phyloP scores from a whole-genome alignment of 1,284 basidiomycete species.

The Microbotryomycetes sp. region DNA sequence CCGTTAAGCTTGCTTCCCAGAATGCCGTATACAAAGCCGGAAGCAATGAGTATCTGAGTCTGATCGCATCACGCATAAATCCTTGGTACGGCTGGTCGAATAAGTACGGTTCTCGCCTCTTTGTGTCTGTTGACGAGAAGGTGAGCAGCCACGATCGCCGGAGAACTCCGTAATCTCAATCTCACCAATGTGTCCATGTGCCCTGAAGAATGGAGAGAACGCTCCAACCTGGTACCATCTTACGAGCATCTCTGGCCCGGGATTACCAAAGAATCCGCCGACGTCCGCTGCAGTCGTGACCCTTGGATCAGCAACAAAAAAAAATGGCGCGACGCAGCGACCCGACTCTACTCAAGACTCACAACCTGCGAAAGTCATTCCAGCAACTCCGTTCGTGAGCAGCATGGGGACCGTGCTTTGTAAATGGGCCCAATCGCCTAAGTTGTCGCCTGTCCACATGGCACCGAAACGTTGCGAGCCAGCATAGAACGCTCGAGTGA shows the following conservation, averaged over 20 bases:
- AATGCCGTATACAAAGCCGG: conserved; percentile 97
- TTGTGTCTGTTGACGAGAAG: conserved; percentile 72
- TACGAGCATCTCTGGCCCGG: conserved; percentile 85
- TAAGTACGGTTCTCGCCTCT: conserved; percentile 91
- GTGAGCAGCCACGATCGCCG: background rate
- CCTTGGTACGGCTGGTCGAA: conserved; percentile 80
- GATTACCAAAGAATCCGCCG: conserved; percentile 98
- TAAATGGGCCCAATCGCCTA: conserved; percentile 97
- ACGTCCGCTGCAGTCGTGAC: conserved; percentile 88
- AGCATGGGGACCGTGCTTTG: conserved; percentile 90
- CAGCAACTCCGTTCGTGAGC: conserved; percentile 81
- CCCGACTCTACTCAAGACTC: too few relatives aligned
- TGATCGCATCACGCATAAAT: conserved; percentile 70
- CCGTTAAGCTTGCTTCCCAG: conserved; percentile 70
- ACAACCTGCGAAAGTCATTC: conserved; percentile 90
- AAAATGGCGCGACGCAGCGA: background rate
- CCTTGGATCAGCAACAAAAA: too few relatives aligned
- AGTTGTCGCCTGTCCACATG: conserved; percentile 98
- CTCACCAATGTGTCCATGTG: conserved; percentile 58
- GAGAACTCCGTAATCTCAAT: background rate
- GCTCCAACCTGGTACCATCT: conserved; percentile 96
- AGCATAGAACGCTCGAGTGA: conserved; percentile 89
- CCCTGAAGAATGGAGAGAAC: conserved; percentile 96
- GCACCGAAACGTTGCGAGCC: conserved; percentile 94
- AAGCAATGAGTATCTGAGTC: conserved; percentile 78